These are phyloP conservation scores for Plenodomus lindquistii DNA, from an alignment of 2,329 filamentous ascomycete genomes.

Conservation along the genomic window DNA sequence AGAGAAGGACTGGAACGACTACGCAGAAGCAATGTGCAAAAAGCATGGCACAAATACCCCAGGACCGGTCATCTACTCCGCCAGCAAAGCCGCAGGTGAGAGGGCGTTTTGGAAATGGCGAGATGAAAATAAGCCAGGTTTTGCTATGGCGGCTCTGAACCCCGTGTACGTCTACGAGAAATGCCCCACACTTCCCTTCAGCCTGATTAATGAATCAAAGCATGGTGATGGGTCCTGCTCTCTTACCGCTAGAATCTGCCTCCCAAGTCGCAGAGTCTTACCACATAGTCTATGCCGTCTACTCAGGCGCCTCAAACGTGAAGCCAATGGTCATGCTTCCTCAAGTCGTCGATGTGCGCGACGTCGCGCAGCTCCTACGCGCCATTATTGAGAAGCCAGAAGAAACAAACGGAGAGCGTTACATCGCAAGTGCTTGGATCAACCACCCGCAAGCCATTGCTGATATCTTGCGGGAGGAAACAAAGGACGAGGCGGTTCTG, in stretches of 20 bases:
- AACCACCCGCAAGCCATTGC: constrained; percentile 45
- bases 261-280: constrained; percentile 42
- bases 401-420: constrained; percentile 48
- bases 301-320: constrained; percentile 37
- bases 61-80: constrained; percentile 29
- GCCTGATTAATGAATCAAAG: neutral
- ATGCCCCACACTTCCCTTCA: neutral
- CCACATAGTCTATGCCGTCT: constrained; percentile 38
- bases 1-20: constrained; percentile 31
- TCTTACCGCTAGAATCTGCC: constrained; percentile 33
- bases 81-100: constrained; percentile 35
- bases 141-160: constrained; percentile 47
- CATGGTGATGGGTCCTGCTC: constrained; percentile 49
- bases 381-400: constrained; percentile 45
- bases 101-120: constrained; percentile 39
- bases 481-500: constrained; percentile 34
- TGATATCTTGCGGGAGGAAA: constrained; percentile 48
- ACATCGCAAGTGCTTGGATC: constrained; percentile 41
- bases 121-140: constrained; percentile 43
- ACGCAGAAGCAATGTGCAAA: constrained; percentile 25
- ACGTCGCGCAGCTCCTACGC: constrained; percentile 49
- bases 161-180: constrained; percentile 30
- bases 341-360: constrained; percentile 50
- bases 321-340: constrained; percentile 27
- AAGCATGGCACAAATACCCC: constrained; percentile 28